Conservation (phyloP, 768 basidiomycete species). For the Lentinula boryana region DNA sequence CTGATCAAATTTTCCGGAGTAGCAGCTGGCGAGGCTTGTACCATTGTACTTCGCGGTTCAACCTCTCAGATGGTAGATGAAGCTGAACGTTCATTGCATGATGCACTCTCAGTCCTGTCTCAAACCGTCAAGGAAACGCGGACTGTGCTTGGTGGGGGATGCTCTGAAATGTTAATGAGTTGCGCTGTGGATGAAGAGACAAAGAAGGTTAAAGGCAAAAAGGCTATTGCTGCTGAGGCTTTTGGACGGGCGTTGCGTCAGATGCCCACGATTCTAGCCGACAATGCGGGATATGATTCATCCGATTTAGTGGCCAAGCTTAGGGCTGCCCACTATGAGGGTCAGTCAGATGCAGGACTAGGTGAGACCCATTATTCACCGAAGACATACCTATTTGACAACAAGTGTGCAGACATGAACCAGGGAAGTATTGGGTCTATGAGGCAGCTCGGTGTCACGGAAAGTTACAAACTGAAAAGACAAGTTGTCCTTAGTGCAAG, state of each 20-base stretch:
- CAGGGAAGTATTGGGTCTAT: slow-evolving; percentile 82
- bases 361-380: slow-evolving; percentile 41
- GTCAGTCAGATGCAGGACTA: slow-evolving; percentile 78
- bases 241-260: slow-evolving; percentile 86
- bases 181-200: slow-evolving; percentile 89
- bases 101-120: slow-evolving; percentile 94
- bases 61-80: slow-evolving; percentile 99
- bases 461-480: slow-evolving; percentile 95
- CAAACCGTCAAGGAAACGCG: slow-evolving; percentile 98
- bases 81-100: slow-evolving; percentile 95
- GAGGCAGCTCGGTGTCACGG: slow-evolving; percentile 83
- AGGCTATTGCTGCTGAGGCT: slow-evolving; percentile 89
- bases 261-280: slow-evolving; percentile 94
- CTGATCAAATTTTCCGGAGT: slow-evolving; percentile 99
- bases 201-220: slow-evolving; percentile 84
- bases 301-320: slow-evolving; percentile 87
- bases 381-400: neutral
- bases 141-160: slow-evolving; percentile 91
- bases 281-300: slow-evolving; percentile 98
- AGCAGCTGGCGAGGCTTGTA: slow-evolving; percentile 95
- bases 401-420: slow-evolving; percentile 68
- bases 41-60: slow-evolving; percentile 94
- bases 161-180: slow-evolving; percentile 97
- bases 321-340: slow-evolving; percentile 92
- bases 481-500: slow-evolving; percentile 93